Percentiles rank a stretch among this genome's conserved stretches.
These are phyloP conservation scores for Globisporangium nodosum DNA, from an alignment of 352 stramenopile genomes.

Conservation along the genomic window DNA sequence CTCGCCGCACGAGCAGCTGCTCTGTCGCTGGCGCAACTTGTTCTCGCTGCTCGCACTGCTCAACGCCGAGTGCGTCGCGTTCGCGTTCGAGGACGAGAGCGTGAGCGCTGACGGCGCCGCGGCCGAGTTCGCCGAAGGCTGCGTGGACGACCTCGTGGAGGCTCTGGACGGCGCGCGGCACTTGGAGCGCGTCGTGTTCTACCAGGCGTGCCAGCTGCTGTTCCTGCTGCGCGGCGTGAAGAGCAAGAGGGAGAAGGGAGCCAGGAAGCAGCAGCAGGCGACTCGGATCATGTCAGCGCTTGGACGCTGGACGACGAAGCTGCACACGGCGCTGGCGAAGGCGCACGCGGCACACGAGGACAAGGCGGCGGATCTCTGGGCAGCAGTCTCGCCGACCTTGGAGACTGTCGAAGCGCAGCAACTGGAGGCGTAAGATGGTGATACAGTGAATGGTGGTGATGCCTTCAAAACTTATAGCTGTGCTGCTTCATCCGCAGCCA, in stretches of 20 bases:
- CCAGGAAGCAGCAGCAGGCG: constrained; percentile 14
- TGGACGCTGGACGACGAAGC: constrained; percentile 28
- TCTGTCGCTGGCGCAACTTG: constrained; percentile 65
- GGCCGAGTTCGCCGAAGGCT: constrained; percentile 37
- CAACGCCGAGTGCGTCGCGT: constrained; percentile 54
- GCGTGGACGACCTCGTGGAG: constrained; percentile 38
- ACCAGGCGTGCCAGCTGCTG: constrained; percentile 51
- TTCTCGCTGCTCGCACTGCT: constrained; percentile 60
- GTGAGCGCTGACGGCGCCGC: constrained; percentile 33
- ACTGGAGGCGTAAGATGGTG: constrained; percentile 19
- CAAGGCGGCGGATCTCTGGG: constrained; percentile 49
- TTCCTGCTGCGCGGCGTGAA: constrained; percentile 36
- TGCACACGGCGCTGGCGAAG: constrained; percentile 34
- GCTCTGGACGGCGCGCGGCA: constrained; percentile 42
- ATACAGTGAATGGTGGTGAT: constrained; percentile 1
- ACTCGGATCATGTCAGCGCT: constrained; percentile 19
- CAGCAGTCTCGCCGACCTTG: constrained; percentile 26
- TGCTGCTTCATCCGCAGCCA: too few species aligned
- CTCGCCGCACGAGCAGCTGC: constrained; percentile 30
- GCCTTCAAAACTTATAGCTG: background rate
- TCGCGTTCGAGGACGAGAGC: constrained; percentile 44
- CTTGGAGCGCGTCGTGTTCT: constrained; percentile 62
- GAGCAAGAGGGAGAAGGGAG: constrained; percentile 21
- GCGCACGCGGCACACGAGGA: constrained; percentile 29
- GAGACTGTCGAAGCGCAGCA: constrained; percentile 1